These are phyloP conservation scores for Hypoxylon rubiginosum DNA, from an alignment of 2,329 filamentous ascomycete genomes.

Conservation along the genomic window DNA sequence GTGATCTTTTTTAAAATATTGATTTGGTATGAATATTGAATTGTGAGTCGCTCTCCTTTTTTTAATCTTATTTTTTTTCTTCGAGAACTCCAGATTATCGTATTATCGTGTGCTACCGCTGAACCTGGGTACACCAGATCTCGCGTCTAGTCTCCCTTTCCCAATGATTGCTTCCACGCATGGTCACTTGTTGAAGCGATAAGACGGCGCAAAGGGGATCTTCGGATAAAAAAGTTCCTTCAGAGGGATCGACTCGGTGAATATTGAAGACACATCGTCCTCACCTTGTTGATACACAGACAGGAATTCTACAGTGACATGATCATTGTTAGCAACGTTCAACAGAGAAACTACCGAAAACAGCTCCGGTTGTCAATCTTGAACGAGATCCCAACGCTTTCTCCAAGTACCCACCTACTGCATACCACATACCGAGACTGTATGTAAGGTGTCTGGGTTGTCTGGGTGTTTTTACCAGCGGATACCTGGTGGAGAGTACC, in stretches of 20 bases:
- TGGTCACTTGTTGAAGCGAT: conserved; percentile 6
- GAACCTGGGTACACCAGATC: conserved; percentile 32
- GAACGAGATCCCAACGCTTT: conserved; percentile 1
- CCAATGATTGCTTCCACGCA: conserved; percentile 7
- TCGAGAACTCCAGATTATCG: conserved; percentile 15
- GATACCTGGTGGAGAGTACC: conserved; percentile 14
- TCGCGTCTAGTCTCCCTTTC: conserved; percentile 11
- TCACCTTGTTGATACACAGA: conserved; percentile 14
- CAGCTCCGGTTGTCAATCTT: conserved; percentile 11
- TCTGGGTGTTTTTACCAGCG: background rate
- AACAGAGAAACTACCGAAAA: conserved; percentile 28
- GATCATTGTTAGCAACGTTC: conserved; percentile 9
- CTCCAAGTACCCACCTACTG: background rate
- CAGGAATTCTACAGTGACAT: conserved; percentile 16
- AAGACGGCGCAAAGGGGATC: conserved; percentile 6
- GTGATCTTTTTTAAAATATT: conserved; percentile 1
- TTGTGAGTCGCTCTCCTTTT: background rate
- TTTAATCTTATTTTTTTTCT: background rate
- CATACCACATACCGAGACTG: background rate
- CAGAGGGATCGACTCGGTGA: conserved; percentile 22
- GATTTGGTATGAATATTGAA: background rate
- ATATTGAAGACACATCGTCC: conserved; percentile 33
- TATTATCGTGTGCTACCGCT: conserved; percentile 20
- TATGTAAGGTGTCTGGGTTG: background rate
- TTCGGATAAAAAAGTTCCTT: conserved; percentile 17